A percentile compares a stretch with the other conserved stretches of the same genome.
phyloP scores from a whole-genome alignment of 2,329 filamentous ascomycete species.

The Penicillium nordicum region DNA sequence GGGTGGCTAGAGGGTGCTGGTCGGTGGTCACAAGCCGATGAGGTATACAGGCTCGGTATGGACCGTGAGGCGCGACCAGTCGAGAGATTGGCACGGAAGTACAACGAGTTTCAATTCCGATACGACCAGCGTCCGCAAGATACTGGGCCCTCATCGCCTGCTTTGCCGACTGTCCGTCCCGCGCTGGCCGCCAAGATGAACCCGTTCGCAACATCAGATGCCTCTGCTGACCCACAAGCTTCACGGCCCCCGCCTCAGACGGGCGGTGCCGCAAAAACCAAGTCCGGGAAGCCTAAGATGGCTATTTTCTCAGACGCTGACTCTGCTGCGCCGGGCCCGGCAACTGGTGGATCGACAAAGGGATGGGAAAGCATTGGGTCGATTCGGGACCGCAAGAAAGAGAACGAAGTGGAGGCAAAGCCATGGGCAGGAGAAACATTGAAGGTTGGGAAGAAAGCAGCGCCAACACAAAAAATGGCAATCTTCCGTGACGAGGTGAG shows the following conservation, averaged over 20 bases:
- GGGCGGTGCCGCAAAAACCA: constrained; percentile 52
- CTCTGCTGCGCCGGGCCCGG: constrained; percentile 55
- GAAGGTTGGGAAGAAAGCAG: constrained; percentile 80
- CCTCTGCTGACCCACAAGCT: constrained; percentile 63
- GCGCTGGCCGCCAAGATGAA: constrained; percentile 83
- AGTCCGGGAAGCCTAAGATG: constrained; percentile 74
- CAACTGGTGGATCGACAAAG: constrained; percentile 55
- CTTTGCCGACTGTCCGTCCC: constrained; percentile 75
- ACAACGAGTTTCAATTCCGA: constrained; percentile 82
- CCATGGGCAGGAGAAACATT: constrained; percentile 92
- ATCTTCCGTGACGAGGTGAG: constrained; percentile 97
- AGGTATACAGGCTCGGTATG: constrained; percentile 87
- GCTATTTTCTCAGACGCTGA: constrained; percentile 83
- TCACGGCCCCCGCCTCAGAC: constrained; percentile 51
- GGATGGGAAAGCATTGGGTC: constrained; percentile 94
- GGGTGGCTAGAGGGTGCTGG: constrained; percentile 83
- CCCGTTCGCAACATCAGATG: constrained; percentile 64
- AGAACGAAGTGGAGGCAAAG: constrained; percentile 80
- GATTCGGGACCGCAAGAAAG: constrained; percentile 84
- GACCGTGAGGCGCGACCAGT: constrained; percentile 81
- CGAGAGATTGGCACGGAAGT: constrained; percentile 80
- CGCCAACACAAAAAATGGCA: constrained; percentile 72
- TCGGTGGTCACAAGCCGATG: constrained; percentile 86
- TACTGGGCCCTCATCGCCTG: constrained; percentile 75
- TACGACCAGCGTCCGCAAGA: constrained; percentile 64